Evolutionary conservation across 306 rosid species (phyloP).

Genomic region (Luffa aegyptiaca): DNA sequence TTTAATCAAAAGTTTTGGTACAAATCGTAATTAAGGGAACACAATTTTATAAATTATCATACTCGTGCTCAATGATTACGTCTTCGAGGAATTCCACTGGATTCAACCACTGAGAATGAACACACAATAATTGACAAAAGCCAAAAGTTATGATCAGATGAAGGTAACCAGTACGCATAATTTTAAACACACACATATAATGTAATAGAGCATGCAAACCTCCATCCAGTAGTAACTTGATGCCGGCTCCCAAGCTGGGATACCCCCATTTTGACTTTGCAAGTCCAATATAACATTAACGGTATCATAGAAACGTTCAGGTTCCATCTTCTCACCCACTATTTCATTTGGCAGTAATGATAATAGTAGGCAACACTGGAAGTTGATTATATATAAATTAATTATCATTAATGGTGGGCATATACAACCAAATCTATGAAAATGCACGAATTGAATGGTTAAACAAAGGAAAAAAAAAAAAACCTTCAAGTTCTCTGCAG

Average conservation of each 20-base stretch:
- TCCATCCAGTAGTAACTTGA: slow-evolving; percentile 20
- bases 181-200: background rate
- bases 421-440: too few relatives aligned
- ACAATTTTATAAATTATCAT: background rate
- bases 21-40: too few relatives aligned
- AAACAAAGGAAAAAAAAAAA: background rate
- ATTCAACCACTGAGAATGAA: slow-evolving; percentile 24
- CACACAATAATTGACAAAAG: background rate
- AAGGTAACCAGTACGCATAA: too few relatives aligned
- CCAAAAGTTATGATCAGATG: background rate
- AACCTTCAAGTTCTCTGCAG: slow-evolving; percentile 58
- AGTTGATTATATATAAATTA: too few relatives aligned
- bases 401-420: too few relatives aligned
- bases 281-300: slow-evolving; percentile 46
- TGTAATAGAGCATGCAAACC: background rate
- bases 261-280: slow-evolving; percentile 54
- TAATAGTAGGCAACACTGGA: slow-evolving; percentile 44
- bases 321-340: slow-evolving; percentile 54
- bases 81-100: slow-evolving; percentile 34
- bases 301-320: slow-evolving; percentile 31
- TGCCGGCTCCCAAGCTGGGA: slow-evolving; percentile 50
- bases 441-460: background rate
- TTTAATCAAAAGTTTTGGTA: too few relatives aligned
- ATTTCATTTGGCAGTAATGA: slow-evolving; percentile 40
- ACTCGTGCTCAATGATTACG: slow-evolving; percentile 32